Evolutionary conservation across 306 rosid genomes (phyloP).

Genomic region (Canavalia gladiata): DNA sequence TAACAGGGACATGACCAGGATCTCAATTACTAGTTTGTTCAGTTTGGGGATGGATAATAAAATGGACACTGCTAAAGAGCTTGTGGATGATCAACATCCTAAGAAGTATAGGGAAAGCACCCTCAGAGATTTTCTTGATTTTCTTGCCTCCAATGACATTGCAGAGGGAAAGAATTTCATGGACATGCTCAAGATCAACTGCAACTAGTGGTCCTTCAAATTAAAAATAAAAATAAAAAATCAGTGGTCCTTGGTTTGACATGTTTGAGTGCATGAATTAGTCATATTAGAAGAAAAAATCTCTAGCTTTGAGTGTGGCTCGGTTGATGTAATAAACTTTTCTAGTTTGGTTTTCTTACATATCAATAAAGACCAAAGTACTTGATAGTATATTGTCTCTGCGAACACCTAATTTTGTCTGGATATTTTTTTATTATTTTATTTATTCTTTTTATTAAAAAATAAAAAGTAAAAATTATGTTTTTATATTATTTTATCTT

Average conservation of each 20-base stretch:
- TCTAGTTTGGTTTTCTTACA: not conserved
- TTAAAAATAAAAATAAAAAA: not conserved
- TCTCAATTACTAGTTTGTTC: slow-evolving; percentile 36
- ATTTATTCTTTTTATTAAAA: no score
- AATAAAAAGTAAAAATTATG: no score
- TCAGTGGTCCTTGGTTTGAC: not conserved
- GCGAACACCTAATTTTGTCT: no score
- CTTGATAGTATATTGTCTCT: no score
- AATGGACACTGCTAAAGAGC: slow-evolving; percentile 30
- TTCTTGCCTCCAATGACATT: slow-evolving; percentile 56
- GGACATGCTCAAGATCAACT: slow-evolving; percentile 52
- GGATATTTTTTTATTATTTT: no score
- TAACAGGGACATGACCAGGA: slow-evolving; percentile 15
- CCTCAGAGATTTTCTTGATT: slow-evolving; percentile 64
- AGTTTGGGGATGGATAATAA: slow-evolving; percentile 47
- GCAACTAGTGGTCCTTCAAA: not conserved
- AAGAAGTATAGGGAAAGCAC: slow-evolving; percentile 50
- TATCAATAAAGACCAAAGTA: not conserved
- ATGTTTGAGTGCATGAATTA: not conserved
- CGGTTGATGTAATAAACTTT: not conserved
- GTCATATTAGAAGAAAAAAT: not conserved
- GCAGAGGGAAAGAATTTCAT: slow-evolving; percentile 62
- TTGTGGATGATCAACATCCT: slow-evolving; percentile 41
- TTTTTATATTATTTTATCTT: no score
- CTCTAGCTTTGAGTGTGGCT: not conserved